phyloP scores from a whole-genome alignment of 148 eudicot species.

The Spergularia marina region DNA sequence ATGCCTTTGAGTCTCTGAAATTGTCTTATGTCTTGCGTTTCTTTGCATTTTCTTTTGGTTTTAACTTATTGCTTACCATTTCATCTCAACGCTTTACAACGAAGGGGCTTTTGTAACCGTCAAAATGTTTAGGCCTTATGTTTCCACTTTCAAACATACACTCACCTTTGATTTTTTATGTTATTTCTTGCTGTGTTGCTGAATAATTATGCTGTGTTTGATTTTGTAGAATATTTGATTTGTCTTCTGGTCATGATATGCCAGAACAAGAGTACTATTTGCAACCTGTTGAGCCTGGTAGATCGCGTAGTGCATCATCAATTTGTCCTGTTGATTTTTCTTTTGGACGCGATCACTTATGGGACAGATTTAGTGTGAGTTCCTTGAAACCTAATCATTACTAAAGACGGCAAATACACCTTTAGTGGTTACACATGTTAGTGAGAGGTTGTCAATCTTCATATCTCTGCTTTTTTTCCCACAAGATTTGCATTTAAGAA shows the following conservation, averaged over 20 bases:
- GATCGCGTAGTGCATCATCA: conserved; percentile 71
- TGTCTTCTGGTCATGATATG: conserved; percentile 52
- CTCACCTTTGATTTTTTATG: neutral
- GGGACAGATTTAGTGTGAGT: conserved; percentile 98
- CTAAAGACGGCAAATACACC: neutral
- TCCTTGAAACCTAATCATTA: conserved; percentile 21
- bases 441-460: neutral
- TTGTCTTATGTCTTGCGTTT: too few species aligned
- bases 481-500: neutral
- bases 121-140: neutral
- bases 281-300: conserved; percentile 66
- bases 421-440: neutral
- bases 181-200: conserved; percentile 11
- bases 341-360: conserved; percentile 90
- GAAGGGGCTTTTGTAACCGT: neutral
- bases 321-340: conserved; percentile 88
- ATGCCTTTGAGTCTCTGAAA: too few species aligned
- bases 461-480: neutral
- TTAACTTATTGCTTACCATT: too few species aligned
- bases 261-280: conserved; percentile 96
- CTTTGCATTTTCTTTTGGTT: too few species aligned
- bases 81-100: neutral
- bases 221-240: conserved; percentile 71
- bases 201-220: conserved; percentile 21
- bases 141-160: neutral